These are phyloP conservation scores for Xylariaceae sp. DNA, from an alignment of 2,329 filamentous ascomycete genomes.

Conservation along the genomic window DNA sequence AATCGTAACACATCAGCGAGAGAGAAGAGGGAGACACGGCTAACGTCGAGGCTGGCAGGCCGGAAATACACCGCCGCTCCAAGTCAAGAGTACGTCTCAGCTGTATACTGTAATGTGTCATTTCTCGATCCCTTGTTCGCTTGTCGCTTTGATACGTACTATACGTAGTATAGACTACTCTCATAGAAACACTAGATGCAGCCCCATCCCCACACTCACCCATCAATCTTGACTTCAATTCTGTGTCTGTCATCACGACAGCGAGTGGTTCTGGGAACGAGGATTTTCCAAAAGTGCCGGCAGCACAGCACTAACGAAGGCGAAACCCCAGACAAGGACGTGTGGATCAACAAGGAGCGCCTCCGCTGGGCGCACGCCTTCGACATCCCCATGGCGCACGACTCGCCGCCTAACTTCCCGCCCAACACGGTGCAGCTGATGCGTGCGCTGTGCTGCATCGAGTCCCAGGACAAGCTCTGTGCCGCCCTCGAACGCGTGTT, in stretches of 20 bases:
- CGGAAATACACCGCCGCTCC: constrained; percentile 45
- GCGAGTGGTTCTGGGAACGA: no score
- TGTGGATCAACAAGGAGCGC: constrained; percentile 45
- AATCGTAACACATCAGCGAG: no score
- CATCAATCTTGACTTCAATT: no score
- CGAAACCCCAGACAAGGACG: constrained; percentile 43
- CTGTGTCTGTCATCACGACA: no score
- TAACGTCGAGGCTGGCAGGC: constrained; percentile 30
- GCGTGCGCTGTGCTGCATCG: constrained; percentile 42
- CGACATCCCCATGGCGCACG: constrained; percentile 42
- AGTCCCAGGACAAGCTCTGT: constrained; percentile 31
- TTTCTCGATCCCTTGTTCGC: background rate
- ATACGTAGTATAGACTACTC: no score
- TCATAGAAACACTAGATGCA: no score
- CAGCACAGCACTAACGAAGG: no score
- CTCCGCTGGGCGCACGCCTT: constrained; percentile 45
- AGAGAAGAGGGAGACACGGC: background rate
- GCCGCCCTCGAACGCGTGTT: constrained; percentile 43
- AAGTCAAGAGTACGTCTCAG: constrained; percentile 44
- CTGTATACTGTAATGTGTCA: background rate
- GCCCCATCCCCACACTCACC: no score
- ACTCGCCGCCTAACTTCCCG: constrained; percentile 44
- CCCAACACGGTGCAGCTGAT: constrained; percentile 44
- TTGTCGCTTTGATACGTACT: no score
- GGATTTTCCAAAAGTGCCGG: no score